Conservation (phyloP, 257 asterid genomes). For the Vinca minor region DNA sequence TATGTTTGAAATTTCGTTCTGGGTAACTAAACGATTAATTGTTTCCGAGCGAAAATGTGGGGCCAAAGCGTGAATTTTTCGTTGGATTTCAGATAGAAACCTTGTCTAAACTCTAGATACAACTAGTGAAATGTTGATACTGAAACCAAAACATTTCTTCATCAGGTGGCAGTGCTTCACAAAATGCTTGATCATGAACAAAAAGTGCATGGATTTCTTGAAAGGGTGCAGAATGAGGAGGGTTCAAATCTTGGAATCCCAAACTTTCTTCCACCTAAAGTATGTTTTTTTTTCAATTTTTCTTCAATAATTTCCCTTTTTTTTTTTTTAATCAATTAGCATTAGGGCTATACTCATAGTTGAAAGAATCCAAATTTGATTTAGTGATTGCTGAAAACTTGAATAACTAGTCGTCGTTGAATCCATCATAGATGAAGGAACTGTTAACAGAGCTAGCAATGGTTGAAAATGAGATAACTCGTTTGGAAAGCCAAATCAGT, state of each 20-base stretch:
- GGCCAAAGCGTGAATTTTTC: too few relatives aligned
- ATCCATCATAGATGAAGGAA: slow-evolving; percentile 66
- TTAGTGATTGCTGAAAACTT: too few relatives aligned
- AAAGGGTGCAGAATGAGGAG: slow-evolving; percentile 35
- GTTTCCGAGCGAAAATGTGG: too few relatives aligned
- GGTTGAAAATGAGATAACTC: slow-evolving; percentile 65
- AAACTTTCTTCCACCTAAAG: slow-evolving; percentile 63
- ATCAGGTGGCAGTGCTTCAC: slow-evolving; percentile 58
- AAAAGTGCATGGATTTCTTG: slow-evolving; percentile 57
- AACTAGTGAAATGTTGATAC: not conserved
- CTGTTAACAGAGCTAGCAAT: slow-evolving; percentile 48
- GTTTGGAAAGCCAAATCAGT: slow-evolving; percentile 58
- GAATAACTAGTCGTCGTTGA: not conserved
- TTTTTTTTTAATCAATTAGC: too few relatives aligned
- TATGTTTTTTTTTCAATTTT: slow-evolving; percentile 21
- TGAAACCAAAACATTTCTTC: not conserved
- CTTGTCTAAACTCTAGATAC: too few relatives aligned
- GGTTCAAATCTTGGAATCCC: slow-evolving; percentile 49
- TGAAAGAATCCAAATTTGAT: too few relatives aligned
- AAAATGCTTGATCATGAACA: slow-evolving; percentile 73
- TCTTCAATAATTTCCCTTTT: too few relatives aligned
- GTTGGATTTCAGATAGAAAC: too few relatives aligned
- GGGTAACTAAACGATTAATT: too few relatives aligned
- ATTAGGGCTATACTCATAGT: too few relatives aligned
- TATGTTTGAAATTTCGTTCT: too few relatives aligned